phyloP scores from a whole-genome alignment of 129 eudicot species.

The Erigeron canadensis region DNA sequence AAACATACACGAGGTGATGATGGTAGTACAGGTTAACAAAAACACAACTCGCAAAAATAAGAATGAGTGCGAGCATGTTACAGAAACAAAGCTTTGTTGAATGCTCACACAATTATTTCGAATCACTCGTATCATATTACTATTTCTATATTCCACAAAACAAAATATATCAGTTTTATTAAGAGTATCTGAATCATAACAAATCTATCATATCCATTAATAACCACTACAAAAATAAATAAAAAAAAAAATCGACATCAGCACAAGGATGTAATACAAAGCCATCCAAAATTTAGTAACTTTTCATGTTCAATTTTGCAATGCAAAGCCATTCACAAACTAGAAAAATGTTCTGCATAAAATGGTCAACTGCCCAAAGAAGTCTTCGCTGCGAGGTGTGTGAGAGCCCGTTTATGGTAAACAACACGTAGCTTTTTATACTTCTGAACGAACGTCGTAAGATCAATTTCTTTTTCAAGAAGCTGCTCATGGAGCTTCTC shows the following conservation, averaged over 20 bases:
- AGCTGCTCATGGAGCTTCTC: constrained; percentile 78
- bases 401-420: constrained; percentile 72
- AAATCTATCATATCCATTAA: not conserved
- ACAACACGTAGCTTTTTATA: constrained; percentile 65
- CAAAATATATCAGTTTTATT: too few relatives aligned
- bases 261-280: not conserved
- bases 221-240: not conserved
- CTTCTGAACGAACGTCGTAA: constrained; percentile 61
- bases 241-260: not conserved
- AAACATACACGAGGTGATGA: too few relatives aligned
- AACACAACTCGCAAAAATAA: too few relatives aligned
- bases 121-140: too few relatives aligned
- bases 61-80: too few relatives aligned
- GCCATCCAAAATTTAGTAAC: not conserved
- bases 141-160: too few relatives aligned
- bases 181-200: too few relatives aligned
- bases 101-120: too few relatives aligned
- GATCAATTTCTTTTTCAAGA: constrained; percentile 69
- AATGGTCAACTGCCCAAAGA: constrained; percentile 37
- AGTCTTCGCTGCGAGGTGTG: constrained; percentile 71
- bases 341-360: not conserved
- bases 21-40: too few relatives aligned
- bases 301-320: not conserved
- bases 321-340: constrained; percentile 19
- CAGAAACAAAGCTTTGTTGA: too few relatives aligned